Evolutionary conservation across 2,329 filamentous ascomycete species (phyloP), one percentile per base, ranked within the genome.

Genomic region (Leptographium radiaticola): DNA sequence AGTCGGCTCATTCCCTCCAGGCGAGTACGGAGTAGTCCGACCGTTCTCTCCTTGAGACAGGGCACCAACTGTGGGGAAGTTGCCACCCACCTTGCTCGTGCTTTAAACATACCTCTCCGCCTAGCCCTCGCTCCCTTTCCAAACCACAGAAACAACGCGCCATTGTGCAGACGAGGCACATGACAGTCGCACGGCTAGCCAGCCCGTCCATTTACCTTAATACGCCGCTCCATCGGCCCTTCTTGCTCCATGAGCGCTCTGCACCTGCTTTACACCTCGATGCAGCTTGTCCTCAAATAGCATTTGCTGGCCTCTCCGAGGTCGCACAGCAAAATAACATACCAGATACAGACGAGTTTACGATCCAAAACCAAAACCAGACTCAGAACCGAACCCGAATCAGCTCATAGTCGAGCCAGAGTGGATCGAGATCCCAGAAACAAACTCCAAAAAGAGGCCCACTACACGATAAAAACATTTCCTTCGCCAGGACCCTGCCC

Each of bases 231-330:
- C n/a, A 30, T 31, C 42, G 18, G 18, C 31, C 25, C 13, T 31
- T 30, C 13, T 31, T 15, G 34, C 52, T 49, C 52, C 39, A 58
- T 55, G 56, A 59, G 56, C 52, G 47, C 30, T 18, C 34, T 49
- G 40, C 33, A 30, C 33, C 50, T 49, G 34, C 33, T 43, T 10
- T 45, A 50, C 48, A 57, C 52, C 59, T 61, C 65, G 61, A 71
- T 71, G 69, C 66, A 59, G 62, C 62, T 61, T 59, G 51, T 61
- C 61, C 63, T 63, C 58, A 63, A 59, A 60, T 64, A 66, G 63
- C 68, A 66, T 68, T 65, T 68, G 69, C 69, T 67, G 68, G 67
- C 68, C 69, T 70, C 68, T 63, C 57, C 61, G 69, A 71, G 70
- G 68, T 65, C 67, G 66, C 64, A 63, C 33, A 53, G 16, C 13